Evolutionary conservation across 495 filamentous ascomycete genomes (phyloP).

Genomic region (Xylaria castorea): DNA sequence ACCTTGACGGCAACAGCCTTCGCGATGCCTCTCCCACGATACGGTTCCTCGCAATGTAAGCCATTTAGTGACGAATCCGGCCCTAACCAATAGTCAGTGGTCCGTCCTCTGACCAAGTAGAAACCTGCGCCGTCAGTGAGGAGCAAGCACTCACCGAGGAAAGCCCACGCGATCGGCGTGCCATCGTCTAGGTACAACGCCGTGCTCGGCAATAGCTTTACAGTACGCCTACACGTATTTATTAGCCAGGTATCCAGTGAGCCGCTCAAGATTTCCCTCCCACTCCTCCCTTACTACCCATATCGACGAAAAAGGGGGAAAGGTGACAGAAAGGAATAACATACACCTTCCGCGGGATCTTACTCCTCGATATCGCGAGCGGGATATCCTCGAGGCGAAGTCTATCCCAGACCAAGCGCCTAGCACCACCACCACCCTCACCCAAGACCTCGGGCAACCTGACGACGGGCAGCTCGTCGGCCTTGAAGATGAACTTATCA

Average conservation of each 20-base stretch:
- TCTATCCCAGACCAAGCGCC: conserved; percentile 49
- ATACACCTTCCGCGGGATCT: conserved; percentile 45
- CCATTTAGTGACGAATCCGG: conserved; percentile 39
- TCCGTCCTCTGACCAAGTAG: background rate
- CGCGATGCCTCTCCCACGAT: conserved; percentile 51
- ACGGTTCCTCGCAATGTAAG: conserved; percentile 45
- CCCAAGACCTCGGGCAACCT: conserved; percentile 17
- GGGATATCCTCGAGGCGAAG: conserved; percentile 42
- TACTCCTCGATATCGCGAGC: conserved; percentile 44
- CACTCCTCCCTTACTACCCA: background rate
- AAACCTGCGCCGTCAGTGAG: background rate
- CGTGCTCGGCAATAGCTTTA: conserved; percentile 46
- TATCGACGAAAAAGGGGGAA: background rate
- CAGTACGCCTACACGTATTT: conserved; percentile 37
- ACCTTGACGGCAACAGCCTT: conserved; percentile 51
- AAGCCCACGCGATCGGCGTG: conserved; percentile 52
- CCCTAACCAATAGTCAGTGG: conserved; percentile 10
- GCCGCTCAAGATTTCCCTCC: background rate
- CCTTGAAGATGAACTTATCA: conserved; percentile 53
- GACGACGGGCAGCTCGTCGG: conserved; percentile 36
- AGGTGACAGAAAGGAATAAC: conserved; percentile 25
- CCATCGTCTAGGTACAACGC: conserved; percentile 44
- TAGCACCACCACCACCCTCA: conserved; percentile 25
- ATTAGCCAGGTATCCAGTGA: background rate
- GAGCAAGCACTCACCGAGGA: conserved; percentile 41